Base-by-base conservation (phyloP, 73 alveolate genomes). In the Paramecium primaurelia region DNA sequence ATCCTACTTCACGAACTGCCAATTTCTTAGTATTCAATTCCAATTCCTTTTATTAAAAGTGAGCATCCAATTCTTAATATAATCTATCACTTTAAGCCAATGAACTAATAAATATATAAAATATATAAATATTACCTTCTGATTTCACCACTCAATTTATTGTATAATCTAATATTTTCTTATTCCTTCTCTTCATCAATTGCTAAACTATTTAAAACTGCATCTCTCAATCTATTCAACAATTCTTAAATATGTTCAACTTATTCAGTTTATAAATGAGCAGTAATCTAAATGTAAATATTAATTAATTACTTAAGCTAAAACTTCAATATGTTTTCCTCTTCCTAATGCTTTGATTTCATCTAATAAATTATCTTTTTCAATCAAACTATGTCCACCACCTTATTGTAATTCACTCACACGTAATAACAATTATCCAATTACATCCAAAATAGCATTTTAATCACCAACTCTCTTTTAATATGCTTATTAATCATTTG, bases 121-220 rank as follows among this genome's bases (percentile, higher is more conserved):
- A 54, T 0, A 4, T 36, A 34, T 4, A 11, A 0, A 22, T 22
- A 22, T 22, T 80, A 80, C 91, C 30, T 42, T 80, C 77, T 64
- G 16, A 80, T 32, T 80, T 80, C 91, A 3, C 44, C 91, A 32
- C 77, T 45, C 22, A 80, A 36, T 7, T 40, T 47, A 36, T 47
- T 80, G 49, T 80, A 44, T 25, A 80, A 26, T 49, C 58, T 49
- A 80, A 80, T 80, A 80, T 80, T 80, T 16, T 42, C 91, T 80
- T 80, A 26, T 80, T 80, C 91, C 26, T 80, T 80, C 14, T 59
- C 91, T 49, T 80, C 91, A 49, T 80, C 91, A 26, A 64, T 64
- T 18, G 71, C 49, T 14, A 80, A 80, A 45, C 91, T 80, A 16
- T 80, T 42, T 11, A 32, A 18, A 1, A 80, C 58, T 6, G 91